Percentiles rank a stretch among this genome's conserved stretches.
These are phyloP conservation scores for Lenzites betulinus DNA, from an alignment of 768 basidiomycete species.

Conservation along the genomic window DNA sequence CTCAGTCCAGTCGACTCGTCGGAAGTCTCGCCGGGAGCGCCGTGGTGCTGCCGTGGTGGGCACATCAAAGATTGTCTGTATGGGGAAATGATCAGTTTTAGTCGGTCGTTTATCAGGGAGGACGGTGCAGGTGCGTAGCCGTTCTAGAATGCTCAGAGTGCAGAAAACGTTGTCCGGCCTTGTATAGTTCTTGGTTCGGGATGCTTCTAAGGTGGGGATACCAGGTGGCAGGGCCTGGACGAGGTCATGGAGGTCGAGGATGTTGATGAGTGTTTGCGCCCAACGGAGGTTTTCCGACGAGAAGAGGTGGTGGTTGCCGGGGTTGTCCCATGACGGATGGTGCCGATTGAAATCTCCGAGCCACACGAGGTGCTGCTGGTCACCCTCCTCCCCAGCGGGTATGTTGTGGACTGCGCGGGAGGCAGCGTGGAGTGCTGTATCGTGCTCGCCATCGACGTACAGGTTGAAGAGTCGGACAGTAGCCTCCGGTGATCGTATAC, in stretches of 20 bases:
- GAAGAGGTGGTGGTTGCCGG: conserved; percentile 38
- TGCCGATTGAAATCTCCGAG: conserved; percentile 24
- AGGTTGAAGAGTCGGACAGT: conserved; percentile 39
- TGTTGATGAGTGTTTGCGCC: conserved; percentile 31
- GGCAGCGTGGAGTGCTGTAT: conserved; percentile 21
- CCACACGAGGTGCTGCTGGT: conserved; percentile 30
- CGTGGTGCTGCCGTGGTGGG: not conserved
- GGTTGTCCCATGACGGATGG: conserved; percentile 41
- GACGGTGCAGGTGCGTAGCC: conserved; percentile 33
- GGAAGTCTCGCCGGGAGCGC: conserved; percentile 28
- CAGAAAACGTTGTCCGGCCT: conserved; percentile 48
- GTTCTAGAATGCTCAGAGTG: conserved; percentile 18
- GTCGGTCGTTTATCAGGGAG: conserved; percentile 11
- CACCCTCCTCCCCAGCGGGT: not conserved
- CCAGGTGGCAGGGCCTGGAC: conserved; percentile 36
- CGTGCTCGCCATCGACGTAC: conserved; percentile 38
- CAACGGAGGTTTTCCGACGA: conserved; percentile 27
- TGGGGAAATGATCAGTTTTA: conserved; percentile 30
- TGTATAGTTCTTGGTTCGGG: conserved; percentile 36
- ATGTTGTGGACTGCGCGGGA: not conserved
- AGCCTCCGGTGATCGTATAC: conserved; percentile 20
- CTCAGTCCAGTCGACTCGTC: conserved; percentile 33
- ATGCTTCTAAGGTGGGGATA: conserved; percentile 37
- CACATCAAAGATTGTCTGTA: conserved; percentile 35
- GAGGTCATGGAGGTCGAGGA: conserved; percentile 32